Evolutionary conservation across 2,329 filamentous ascomycete genomes (phyloP).

Genomic region (Ascochyta rabiei): DNA sequence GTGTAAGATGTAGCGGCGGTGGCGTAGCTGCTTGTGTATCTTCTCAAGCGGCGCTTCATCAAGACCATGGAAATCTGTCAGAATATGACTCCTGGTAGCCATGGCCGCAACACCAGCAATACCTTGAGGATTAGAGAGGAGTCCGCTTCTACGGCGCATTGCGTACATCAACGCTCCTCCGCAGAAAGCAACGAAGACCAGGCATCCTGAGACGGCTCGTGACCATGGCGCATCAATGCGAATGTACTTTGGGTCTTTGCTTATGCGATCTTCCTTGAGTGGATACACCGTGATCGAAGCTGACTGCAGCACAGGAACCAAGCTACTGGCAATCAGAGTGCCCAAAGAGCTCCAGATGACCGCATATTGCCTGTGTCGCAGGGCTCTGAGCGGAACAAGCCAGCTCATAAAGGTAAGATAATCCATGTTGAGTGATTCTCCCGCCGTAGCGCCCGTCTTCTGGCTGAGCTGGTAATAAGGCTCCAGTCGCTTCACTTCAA

Average conservation of each 20-base stretch:
- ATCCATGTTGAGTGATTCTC: constrained; percentile 71
- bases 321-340: constrained; percentile 68
- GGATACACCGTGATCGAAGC: constrained; percentile 66
- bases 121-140: constrained; percentile 71
- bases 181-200: constrained; percentile 64
- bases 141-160: constrained; percentile 68
- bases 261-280: constrained; percentile 54
- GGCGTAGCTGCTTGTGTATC: constrained; percentile 71
- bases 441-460: constrained; percentile 45
- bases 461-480: constrained; percentile 55
- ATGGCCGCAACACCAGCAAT: constrained; percentile 77
- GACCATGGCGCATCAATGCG: constrained; percentile 65
- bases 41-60: constrained; percentile 69
- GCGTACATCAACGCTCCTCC: constrained; percentile 65
- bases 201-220: constrained; percentile 62
- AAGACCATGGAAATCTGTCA: constrained; percentile 75
- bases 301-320: constrained; percentile 72
- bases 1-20: constrained; percentile 70
- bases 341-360: constrained; percentile 70
- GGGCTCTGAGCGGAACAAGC: constrained; percentile 66
- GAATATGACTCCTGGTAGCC: constrained; percentile 74
- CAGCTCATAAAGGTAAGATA: constrained; percentile 73
- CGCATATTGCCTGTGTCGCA: constrained; percentile 69
- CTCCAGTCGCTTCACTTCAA: constrained; percentile 58
- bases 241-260: constrained; percentile 59